Evolutionary conservation across 257 asterid genomes (phyloP).

Genomic region (Solanum chmielewskii): DNA sequence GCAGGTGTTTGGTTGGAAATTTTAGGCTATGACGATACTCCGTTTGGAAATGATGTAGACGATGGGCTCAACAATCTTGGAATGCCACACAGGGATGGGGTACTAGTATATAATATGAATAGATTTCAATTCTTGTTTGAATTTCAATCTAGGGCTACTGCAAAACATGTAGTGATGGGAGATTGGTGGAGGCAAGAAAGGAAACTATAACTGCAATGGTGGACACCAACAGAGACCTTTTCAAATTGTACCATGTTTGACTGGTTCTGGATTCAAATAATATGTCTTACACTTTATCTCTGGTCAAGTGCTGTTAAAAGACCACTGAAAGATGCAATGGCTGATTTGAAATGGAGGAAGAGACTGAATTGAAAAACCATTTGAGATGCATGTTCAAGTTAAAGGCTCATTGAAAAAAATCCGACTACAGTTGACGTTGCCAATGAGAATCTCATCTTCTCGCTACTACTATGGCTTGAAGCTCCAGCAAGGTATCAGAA

Average conservation of each 20-base stretch:
- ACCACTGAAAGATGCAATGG: background rate
- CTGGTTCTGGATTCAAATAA: background rate
- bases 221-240: background rate
- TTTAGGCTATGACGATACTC: background rate
- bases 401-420: background rate
- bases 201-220: background rate
- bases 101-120: background rate
- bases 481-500: background rate
- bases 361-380: background rate
- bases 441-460: background rate
- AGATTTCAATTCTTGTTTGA: background rate
- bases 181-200: background rate
- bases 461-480: background rate
- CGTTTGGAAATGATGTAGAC: background rate
- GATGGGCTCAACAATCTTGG: background rate
- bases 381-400: background rate
- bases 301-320: background rate
- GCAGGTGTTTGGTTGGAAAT: background rate
- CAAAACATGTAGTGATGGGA: background rate
- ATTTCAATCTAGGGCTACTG: background rate
- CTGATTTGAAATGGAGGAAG: background rate
- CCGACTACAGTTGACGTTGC: background rate
- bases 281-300: background rate
- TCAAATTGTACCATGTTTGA: background rate
- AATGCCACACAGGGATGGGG: background rate